Evolutionary conservation across 2,329 filamentous ascomycete genomes (phyloP).

Genomic region (Cephalotrichum gorgonifer): DNA sequence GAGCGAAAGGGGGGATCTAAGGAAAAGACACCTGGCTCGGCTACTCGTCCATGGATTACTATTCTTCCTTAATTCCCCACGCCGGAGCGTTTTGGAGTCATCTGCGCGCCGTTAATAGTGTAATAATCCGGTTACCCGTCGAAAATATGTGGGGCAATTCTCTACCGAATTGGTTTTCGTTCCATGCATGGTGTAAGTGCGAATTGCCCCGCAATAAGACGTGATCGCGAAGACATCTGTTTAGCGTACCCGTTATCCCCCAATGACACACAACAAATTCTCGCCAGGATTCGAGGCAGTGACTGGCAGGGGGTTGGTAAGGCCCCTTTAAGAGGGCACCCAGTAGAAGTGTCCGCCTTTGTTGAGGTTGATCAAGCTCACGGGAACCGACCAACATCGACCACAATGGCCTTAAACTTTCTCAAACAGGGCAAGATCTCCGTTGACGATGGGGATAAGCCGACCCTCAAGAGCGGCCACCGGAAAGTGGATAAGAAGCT

Average conservation of each 20-base stretch:
- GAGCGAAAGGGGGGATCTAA: too few relatives aligned
- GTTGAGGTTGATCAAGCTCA: not conserved
- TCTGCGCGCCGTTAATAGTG: too few relatives aligned
- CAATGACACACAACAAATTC: not conserved
- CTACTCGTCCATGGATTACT: too few relatives aligned
- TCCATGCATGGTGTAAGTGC: not conserved
- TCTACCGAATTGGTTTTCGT: not conserved
- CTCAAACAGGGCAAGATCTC: not conserved
- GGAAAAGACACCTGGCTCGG: too few relatives aligned
- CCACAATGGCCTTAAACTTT: not conserved
- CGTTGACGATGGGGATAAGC: constrained; percentile 1
- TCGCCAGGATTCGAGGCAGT: not conserved
- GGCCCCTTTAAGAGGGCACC: not conserved
- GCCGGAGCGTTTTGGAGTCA: too few relatives aligned
- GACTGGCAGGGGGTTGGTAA: too few relatives aligned
- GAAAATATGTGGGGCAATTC: not conserved
- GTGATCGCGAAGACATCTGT: constrained; percentile 5
- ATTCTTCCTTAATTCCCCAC: too few relatives aligned
- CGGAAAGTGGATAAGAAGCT: constrained; percentile 14
- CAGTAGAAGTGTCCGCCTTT: not conserved
- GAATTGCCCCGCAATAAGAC: constrained; percentile 10
- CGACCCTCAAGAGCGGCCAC: constrained; percentile 9
- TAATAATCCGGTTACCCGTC: not conserved
- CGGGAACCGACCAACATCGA: not conserved
- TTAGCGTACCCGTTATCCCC: not conserved